Conservation (phyloP, 768 basidiomycete species). For the Ephemerocybe angulata region DNA sequence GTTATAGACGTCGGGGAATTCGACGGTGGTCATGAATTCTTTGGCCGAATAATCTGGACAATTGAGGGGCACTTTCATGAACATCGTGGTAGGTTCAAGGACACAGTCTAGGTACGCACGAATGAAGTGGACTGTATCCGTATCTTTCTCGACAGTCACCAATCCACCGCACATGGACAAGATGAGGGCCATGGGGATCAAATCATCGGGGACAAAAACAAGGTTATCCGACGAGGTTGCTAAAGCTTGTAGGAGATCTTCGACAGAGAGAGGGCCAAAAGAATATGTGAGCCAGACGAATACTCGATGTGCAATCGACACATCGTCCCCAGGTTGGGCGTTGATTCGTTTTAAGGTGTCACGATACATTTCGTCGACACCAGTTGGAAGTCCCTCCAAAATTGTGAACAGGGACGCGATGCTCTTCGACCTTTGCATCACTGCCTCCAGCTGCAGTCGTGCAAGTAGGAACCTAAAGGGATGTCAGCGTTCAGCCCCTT, state of each 20-base stretch:
- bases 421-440: not conserved
- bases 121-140: not conserved
- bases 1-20: too few relatives aligned
- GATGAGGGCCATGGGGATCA: not conserved
- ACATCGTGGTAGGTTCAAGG: not conserved
- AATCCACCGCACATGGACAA: constrained; percentile 1
- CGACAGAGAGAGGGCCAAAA: not conserved
- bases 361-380: constrained; percentile 1
- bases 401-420: not conserved
- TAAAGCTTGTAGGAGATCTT: not conserved
- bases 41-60: too few relatives aligned
- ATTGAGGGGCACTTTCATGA: too few relatives aligned
- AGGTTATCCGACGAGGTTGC: not conserved
- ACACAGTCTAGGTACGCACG: not conserved
- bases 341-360: not conserved
- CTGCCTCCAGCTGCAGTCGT: not conserved
- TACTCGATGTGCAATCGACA: not conserved
- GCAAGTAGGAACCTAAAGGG: too few relatives aligned
- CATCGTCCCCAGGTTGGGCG: not conserved
- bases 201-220: not conserved
- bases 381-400: not conserved
- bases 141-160: not conserved
- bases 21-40: too few relatives aligned
- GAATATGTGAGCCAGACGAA: not conserved
- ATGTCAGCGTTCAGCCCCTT: too few relatives aligned